These are phyloP conservation scores for Xerocomellus chrysenteron DNA, from an alignment of 768 basidiomycete genomes.

Conservation along the genomic window DNA sequence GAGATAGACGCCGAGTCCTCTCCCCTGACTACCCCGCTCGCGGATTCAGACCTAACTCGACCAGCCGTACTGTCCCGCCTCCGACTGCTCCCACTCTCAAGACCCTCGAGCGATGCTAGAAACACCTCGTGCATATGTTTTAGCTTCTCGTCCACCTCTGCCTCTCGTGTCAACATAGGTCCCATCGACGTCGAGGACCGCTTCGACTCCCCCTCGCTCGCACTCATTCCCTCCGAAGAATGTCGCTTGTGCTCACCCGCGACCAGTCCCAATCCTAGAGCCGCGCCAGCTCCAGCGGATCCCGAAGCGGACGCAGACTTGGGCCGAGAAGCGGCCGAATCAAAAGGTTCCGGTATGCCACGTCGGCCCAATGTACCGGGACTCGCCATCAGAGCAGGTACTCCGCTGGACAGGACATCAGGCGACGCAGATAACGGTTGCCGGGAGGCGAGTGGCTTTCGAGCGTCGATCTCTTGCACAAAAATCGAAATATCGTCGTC, in stretches of 20 bases:
- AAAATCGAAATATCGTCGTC: conserved; percentile 79
- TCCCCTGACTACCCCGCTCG: conserved; percentile 7
- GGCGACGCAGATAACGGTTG: conserved; percentile 3
- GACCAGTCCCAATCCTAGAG: conserved; percentile 17
- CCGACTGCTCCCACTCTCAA: conserved; percentile 41
- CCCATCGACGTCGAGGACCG: conserved; percentile 34
- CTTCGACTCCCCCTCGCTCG: conserved; percentile 21
- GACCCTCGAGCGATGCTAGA: conserved; percentile 58
- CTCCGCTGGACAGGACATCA: background rate
- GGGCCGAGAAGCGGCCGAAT: conserved; percentile 1
- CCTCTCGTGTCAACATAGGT: conserved; percentile 62
- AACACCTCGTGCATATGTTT: conserved; percentile 69
- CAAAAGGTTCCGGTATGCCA: background rate
- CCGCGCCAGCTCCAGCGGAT: background rate
- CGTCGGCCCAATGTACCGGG: conserved; percentile 1
- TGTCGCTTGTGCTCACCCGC: conserved; percentile 18
- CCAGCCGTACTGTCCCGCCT: conserved; percentile 20
- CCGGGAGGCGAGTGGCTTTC: conserved; percentile 52
- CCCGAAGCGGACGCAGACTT: background rate
- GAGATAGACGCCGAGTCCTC: conserved; percentile 2
- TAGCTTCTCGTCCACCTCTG: conserved; percentile 65
- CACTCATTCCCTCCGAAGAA: conserved; percentile 17
- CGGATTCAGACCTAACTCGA: conserved; percentile 12
- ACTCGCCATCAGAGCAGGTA: conserved; percentile 1
- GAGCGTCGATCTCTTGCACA: conserved; percentile 72